Conservation (phyloP, 208 protist species). For the Acanthamoeba healyi region DNA sequence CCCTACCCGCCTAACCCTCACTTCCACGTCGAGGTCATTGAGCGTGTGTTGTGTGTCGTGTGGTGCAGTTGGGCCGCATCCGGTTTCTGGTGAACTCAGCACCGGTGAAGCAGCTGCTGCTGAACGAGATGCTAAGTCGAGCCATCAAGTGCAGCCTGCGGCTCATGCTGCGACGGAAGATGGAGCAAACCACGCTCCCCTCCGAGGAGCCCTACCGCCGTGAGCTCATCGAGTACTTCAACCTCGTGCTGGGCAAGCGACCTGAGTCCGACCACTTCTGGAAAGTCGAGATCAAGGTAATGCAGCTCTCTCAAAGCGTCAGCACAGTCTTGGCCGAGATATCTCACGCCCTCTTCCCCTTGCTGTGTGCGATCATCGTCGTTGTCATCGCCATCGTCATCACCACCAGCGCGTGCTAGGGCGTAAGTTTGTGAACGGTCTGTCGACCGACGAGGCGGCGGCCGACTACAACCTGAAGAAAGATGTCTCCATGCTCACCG, state of each 20-base stretch:
- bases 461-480: slow-evolving; percentile 43
- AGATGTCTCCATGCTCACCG: slow-evolving; percentile 6
- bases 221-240: slow-evolving; percentile 55
- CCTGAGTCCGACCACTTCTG: slow-evolving; percentile 37
- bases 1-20: neutral
- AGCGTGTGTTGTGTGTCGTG: too few species aligned
- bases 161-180: slow-evolving; percentile 20
- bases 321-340: too few species aligned
- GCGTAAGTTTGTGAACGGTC: slow-evolving; percentile 15
- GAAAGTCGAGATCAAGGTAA: slow-evolving; percentile 55
- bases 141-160: slow-evolving; percentile 27
- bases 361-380: too few species aligned
- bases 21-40: too few species aligned
- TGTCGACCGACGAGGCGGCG: neutral
- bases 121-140: slow-evolving; percentile 59
- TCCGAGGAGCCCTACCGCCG: slow-evolving; percentile 53
- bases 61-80: neutral
- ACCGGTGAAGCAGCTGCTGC: slow-evolving; percentile 22
- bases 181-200: neutral
- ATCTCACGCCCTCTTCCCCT: too few species aligned
- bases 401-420: neutral
- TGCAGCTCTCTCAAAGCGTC: too few species aligned
- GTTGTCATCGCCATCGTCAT: too few species aligned
- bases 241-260: slow-evolving; percentile 39
- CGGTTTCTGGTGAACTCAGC: neutral